Evolutionary conservation across 2,329 filamentous ascomycete genomes (phyloP).

Genomic region (Fusarium liriodendri): DNA sequence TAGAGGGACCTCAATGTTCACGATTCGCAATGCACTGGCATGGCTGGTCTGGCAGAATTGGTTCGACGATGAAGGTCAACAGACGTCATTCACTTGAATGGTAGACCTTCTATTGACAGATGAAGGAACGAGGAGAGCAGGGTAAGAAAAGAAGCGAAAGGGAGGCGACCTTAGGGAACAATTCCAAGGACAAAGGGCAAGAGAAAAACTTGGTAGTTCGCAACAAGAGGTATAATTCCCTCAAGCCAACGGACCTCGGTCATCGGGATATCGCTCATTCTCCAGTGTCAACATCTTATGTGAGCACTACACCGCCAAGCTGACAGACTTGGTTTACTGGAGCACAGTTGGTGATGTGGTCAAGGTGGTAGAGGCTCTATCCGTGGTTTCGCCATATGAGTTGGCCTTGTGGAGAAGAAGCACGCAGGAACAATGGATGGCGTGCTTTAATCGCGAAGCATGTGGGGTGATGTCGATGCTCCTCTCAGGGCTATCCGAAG

Average conservation of each 20-base stretch:
- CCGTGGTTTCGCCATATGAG: not conserved
- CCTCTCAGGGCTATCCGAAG: not conserved
- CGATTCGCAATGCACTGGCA: not conserved
- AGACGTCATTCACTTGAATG: constrained; percentile 1
- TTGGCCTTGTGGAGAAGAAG: not conserved
- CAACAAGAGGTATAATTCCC: not conserved
- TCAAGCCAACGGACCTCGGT: not conserved
- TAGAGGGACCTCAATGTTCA: not conserved
- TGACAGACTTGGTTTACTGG: not conserved
- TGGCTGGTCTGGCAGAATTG: not conserved
- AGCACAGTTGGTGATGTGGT: not conserved
- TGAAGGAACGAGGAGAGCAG: not conserved
- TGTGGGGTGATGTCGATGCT: not conserved
- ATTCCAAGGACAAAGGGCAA: not conserved
- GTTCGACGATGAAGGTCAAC: not conserved
- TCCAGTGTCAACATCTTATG: not conserved
- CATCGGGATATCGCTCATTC: not conserved
- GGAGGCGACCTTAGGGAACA: not conserved
- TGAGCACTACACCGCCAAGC: not conserved
- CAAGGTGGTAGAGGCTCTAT: not conserved
- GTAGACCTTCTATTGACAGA: not conserved
- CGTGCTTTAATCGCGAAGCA: not conserved
- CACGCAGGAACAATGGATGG: not conserved
- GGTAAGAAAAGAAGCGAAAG: not conserved
- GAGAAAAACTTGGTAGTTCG: not conserved